These are phyloP conservation scores for Penicillium steckii DNA, from an alignment of 495 filamentous ascomycete species.

Conservation along the genomic window DNA sequence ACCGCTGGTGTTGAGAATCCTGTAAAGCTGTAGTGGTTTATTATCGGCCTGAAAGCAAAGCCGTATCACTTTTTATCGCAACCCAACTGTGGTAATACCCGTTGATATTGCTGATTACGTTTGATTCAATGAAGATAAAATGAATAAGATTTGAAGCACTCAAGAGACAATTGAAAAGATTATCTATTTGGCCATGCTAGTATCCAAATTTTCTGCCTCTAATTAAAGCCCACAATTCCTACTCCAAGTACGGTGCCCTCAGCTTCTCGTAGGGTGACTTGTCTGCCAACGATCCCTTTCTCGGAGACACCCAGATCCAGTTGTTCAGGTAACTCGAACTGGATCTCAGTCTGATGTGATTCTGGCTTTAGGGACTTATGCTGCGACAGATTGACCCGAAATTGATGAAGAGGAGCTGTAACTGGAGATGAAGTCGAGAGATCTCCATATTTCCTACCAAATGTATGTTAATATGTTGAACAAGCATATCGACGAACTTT, in stretches of 20 bases:
- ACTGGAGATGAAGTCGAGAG: conserved; percentile 16
- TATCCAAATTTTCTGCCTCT: no score
- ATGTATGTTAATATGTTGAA: neutral
- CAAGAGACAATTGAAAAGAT: neutral
- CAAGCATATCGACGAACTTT: neutral
- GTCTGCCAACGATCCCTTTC: conserved; percentile 39
- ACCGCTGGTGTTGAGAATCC: conserved; percentile 28
- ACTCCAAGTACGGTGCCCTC: conserved; percentile 29
- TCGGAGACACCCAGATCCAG: conserved; percentile 54
- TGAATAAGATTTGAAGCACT: conserved; percentile 2
- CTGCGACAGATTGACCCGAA: conserved; percentile 18
- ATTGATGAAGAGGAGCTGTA: conserved; percentile 23
- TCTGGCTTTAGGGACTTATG: neutral
- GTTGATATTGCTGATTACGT: neutral
- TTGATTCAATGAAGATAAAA: neutral
- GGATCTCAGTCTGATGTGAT: conserved; percentile 23
- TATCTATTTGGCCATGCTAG: neutral
- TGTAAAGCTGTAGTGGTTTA: conserved; percentile 18
- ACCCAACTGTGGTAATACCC: neutral
- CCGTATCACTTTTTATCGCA: neutral
- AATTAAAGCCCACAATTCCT: conserved; percentile 44
- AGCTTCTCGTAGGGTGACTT: conserved; percentile 30
- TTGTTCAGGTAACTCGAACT: conserved; percentile 55
- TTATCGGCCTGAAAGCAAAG: neutral
- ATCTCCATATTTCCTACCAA: conserved; percentile 35